Conservation (phyloP, 2,329 filamentous ascomycete genomes). For the Paraconiothyrium brasiliense region DNA sequence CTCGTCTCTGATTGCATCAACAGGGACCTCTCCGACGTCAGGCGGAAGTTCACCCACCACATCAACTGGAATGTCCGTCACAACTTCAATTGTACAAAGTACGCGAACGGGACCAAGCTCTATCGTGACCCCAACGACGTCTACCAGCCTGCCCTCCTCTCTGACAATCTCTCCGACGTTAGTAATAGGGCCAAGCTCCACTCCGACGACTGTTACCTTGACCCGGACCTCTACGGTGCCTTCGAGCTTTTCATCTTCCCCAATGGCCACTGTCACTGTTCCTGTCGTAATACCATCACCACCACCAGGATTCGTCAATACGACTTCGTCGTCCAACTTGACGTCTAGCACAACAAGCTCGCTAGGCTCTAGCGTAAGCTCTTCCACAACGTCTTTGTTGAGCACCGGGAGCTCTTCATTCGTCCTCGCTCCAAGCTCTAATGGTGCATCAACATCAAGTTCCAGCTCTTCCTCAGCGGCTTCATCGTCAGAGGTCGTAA, state of each 20-base stretch:
- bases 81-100: not conserved
- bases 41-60: not conserved
- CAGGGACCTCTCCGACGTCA: not conserved
- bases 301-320: constrained; percentile 15
- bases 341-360: constrained; percentile 14
- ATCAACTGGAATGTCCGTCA: not conserved
- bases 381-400: not conserved
- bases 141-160: not conserved
- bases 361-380: not conserved
- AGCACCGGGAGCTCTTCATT: not conserved
- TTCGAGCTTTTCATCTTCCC: constrained; percentile 1
- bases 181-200: not conserved
- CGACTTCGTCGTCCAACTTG: constrained; percentile 12
- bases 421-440: not conserved
- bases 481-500: not conserved
- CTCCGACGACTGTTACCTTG: not conserved
- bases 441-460: not conserved
- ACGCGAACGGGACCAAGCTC: not conserved
- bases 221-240: constrained; percentile 1
- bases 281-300: constrained; percentile 3
- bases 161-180: not conserved
- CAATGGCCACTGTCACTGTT: constrained; percentile 5
- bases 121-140: not conserved
- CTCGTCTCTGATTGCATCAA: not conserved
- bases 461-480: not conserved